These are phyloP conservation scores for Albizia julibrissin DNA, from an alignment of 306 rosid species.

Conservation along the genomic window DNA sequence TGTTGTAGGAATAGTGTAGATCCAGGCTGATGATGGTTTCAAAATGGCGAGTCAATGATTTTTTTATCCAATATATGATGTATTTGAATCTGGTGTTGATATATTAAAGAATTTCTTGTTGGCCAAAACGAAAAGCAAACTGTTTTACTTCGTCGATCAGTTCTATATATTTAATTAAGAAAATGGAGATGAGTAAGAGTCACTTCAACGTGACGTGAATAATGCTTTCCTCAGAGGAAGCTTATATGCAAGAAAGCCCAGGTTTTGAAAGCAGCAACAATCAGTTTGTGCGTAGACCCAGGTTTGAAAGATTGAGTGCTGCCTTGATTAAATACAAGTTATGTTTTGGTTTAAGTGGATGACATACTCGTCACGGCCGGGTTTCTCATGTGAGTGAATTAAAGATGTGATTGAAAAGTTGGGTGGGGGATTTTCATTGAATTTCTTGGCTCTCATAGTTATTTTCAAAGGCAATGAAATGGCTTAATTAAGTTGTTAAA, in stretches of 20 bases:
- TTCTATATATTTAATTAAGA: too few species aligned
- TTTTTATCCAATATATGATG: too few species aligned
- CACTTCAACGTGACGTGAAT: neutral
- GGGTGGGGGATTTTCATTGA: neutral
- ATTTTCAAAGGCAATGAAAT: neutral
- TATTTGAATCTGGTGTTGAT: too few species aligned
- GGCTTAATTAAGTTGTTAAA: neutral
- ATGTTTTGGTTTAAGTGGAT: neutral
- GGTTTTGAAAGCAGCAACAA: neutral
- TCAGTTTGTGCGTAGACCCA: neutral
- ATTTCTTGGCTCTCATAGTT: neutral
- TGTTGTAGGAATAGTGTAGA: too few species aligned
- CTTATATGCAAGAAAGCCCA: neutral
- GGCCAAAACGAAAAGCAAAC: too few species aligned
- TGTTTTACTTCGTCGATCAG: too few species aligned
- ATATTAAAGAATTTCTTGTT: too few species aligned
- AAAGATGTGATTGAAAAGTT: neutral
- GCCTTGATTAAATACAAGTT: neutral
- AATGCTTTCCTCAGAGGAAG: neutral
- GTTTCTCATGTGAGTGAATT: neutral
- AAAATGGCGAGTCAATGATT: too few species aligned
- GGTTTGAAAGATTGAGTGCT: neutral
- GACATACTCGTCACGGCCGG: neutral
- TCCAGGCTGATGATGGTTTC: too few species aligned
- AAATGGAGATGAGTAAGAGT: too few species aligned